A percentile compares a stretch with the other conserved stretches of the same genome.
Evolutionary conservation across 345 rosid genomes (phyloP).

Genomic region (Camelina sativa): DNA sequence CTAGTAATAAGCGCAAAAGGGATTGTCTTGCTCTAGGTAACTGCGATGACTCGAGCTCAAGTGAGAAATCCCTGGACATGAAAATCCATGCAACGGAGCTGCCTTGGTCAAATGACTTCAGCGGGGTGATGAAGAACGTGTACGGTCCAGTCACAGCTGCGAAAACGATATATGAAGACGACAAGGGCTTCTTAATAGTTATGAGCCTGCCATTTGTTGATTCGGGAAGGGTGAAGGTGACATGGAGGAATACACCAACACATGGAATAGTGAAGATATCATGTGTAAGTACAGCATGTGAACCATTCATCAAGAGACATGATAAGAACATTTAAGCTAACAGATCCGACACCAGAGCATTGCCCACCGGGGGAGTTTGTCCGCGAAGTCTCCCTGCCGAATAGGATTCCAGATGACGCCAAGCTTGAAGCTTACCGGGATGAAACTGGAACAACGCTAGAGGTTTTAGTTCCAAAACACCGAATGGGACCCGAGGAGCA

Average conservation of each 20-base stretch:
- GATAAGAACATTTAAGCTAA: slow-evolving; percentile 87
- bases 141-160: slow-evolving; percentile 86
- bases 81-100: slow-evolving; percentile 55
- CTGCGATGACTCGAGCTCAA: slow-evolving; percentile 56
- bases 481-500: slow-evolving; percentile 88
- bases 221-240: slow-evolving; percentile 81
- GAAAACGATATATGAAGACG: slow-evolving; percentile 81
- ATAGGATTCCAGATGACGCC: slow-evolving; percentile 88
- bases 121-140: slow-evolving; percentile 75
- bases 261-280: slow-evolving; percentile 88
- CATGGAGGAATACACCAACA: slow-evolving; percentile 74
- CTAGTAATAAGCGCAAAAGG: slow-evolving; percentile 58
- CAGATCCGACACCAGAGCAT: slow-evolving; percentile 90
- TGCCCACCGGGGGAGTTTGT: slow-evolving; percentile 92
- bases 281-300: slow-evolving; percentile 71
- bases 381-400: slow-evolving; percentile 73
- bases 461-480: slow-evolving; percentile 80
- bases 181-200: slow-evolving; percentile 69
- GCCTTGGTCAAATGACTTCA: slow-evolving; percentile 63
- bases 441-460: slow-evolving; percentile 73
- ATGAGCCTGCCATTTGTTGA: slow-evolving; percentile 81
- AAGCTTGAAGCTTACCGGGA: slow-evolving; percentile 78
- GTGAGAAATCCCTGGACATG: slow-evolving; percentile 57
- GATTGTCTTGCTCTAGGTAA: slow-evolving; percentile 53
- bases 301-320: slow-evolving; percentile 76